Evolutionary conservation across 2,329 filamentous ascomycete species (phyloP).

Genomic region (Verticillium isaacii): DNA sequence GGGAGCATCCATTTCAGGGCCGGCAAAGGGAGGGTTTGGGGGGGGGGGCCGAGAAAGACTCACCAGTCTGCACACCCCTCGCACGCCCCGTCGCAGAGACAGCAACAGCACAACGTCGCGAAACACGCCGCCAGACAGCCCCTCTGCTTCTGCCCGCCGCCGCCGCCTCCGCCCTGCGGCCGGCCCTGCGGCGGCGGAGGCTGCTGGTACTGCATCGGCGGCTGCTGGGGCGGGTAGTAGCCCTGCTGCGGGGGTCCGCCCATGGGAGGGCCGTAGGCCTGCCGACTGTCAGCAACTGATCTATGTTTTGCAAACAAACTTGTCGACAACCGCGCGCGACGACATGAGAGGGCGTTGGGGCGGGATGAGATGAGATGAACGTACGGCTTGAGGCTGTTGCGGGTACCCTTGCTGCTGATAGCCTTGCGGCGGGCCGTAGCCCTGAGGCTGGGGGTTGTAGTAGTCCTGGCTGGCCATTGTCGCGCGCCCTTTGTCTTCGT

Average conservation of each 20-base stretch:
- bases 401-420: conserved; percentile 20
- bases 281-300: conserved; percentile 4
- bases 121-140: conserved; percentile 41
- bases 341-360: not conserved
- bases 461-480: conserved; percentile 37
- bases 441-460: conserved; percentile 23
- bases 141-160: conserved; percentile 27
- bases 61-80: conserved; percentile 37
- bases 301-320: no score
- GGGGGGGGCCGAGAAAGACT: conserved; percentile 19
- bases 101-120: conserved; percentile 46
- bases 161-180: not conserved
- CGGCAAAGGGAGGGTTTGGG: no score
- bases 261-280: conserved; percentile 23
- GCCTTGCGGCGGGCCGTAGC: conserved; percentile 1
- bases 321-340: no score
- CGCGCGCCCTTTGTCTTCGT: not conserved
- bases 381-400: conserved; percentile 34
- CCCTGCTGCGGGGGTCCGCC: conserved; percentile 23
- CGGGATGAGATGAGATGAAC: conserved; percentile 9
- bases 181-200: conserved; percentile 20
- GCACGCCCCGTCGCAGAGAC: conserved; percentile 43
- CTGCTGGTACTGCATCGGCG: conserved; percentile 40
- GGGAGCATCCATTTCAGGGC: no score
- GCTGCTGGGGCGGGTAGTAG: conserved; percentile 26